Base-by-base conservation (phyloP, 805 yeast species). In the Tetrapisispora taiwanensis region DNA sequence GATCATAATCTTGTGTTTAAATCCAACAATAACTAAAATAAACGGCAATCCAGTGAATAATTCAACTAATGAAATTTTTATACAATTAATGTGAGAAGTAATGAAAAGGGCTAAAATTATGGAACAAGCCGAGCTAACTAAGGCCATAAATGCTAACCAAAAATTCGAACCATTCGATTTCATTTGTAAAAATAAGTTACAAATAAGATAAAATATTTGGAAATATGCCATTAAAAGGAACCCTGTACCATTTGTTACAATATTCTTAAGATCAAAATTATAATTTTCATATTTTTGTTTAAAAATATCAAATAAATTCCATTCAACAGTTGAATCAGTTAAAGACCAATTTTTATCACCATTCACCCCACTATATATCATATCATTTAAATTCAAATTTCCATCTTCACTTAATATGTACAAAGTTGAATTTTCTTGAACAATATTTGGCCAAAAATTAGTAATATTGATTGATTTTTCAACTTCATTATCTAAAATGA, bases 41-140 rank as follows among this genome's bases (percentile, higher is more conserved):
- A 90, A 90, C 18, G 98, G 98, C 37, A 90, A 66, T 28, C 97
- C 97, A 67, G 90, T 96, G 47, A 88, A 76, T 51, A 90, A 70
- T 44, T 85, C 77, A 44, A 84, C 68, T 44, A 85, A 69, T 9
- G 95, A 78, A 28, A 89, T 80, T 41, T 74, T 74, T 38, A 76
- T 66, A 30, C 76, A 74, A 42, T 84, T 65, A 28, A 76, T 55
- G 46, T 73, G 71, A 26, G 76, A 73, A 5, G 84, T 72, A 39
- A 81, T 67, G 48, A 76, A 78, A 38, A 84, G 70, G 1, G 96
- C 96, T 51, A 84, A 76, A 46, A 87, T 68, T 56, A 92, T 83
- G 2, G 95, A 94, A 66, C 84, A 83, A 22, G 81, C 75, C 3
- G 95, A 84, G 10, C 90, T 79, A 26, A 83, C 67, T 31, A 90